Conservation (phyloP, 768 basidiomycete species). For the Hemileccinum impolitum region DNA sequence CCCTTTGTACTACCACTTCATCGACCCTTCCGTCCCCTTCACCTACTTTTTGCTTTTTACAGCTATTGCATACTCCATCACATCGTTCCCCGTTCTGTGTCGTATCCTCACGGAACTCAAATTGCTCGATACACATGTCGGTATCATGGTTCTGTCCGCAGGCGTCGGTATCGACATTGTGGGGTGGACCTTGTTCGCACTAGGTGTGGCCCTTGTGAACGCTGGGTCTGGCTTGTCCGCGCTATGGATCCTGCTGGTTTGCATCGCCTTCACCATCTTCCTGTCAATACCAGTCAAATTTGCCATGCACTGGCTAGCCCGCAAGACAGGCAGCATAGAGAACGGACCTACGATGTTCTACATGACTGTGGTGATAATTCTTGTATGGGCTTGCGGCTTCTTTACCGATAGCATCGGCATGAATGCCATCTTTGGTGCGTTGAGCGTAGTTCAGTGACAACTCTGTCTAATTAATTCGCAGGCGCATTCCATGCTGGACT, state of each 20-base stretch:
- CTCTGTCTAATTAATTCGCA: conserved; percentile 20
- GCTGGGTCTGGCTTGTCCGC: conserved; percentile 80
- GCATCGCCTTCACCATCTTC: conserved; percentile 71
- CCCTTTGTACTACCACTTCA: conserved; percentile 50
- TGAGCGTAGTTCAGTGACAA: background rate
- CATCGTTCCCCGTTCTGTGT: conserved; percentile 82
- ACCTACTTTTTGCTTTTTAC: conserved; percentile 93
- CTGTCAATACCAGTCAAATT: conserved; percentile 65
- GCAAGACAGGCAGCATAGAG: conserved; percentile 73
- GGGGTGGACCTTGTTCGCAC: conserved; percentile 84
- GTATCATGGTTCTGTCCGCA: conserved; percentile 87
- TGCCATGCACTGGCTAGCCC: conserved; percentile 66
- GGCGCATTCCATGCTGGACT: conserved; percentile 81
- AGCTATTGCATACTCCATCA: conserved; percentile 86
- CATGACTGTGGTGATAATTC: conserved; percentile 79
- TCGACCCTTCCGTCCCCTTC: conserved; percentile 63
- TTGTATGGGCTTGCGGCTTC: conserved; percentile 84
- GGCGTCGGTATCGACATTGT: conserved; percentile 88
- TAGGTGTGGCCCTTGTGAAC: conserved; percentile 90
- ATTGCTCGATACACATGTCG: conserved; percentile 86
- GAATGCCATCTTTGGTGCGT: conserved; percentile 81
- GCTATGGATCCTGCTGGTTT: conserved; percentile 76
- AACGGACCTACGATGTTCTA: conserved; percentile 84
- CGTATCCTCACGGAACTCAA: conserved; percentile 89
- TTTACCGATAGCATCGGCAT: conserved; percentile 95